These are phyloP conservation scores for Endotrypanum monterogeii DNA, from an alignment of 208 protist species.

Conservation along the genomic window DNA sequence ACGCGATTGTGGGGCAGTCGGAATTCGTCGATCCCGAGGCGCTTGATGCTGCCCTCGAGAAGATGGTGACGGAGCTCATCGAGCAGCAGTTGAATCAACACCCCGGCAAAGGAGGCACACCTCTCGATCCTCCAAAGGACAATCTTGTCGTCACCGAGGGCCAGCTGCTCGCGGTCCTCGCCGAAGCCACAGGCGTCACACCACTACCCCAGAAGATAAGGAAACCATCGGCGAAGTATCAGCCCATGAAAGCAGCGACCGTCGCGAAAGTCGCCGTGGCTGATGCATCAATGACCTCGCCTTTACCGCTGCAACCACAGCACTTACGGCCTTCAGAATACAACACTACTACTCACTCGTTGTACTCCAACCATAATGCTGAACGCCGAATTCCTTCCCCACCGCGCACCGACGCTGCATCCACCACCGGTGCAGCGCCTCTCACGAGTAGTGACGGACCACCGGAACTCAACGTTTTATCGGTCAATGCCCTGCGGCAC, in stretches of 20 bases:
- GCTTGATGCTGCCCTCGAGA: conserved; percentile 41
- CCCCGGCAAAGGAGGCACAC: neutral
- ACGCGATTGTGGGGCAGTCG: conserved; percentile 8
- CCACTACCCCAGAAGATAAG: neutral
- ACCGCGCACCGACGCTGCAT: neutral
- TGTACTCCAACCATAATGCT: neutral
- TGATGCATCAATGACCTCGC: neutral
- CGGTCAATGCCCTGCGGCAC: conserved; percentile 4
- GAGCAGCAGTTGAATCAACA: conserved; percentile 17
- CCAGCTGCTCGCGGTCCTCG: conserved; percentile 22
- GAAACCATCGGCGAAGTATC: neutral
- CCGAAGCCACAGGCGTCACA: neutral
- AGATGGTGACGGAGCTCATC: conserved; percentile 51
- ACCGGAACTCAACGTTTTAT: conserved; percentile 6
- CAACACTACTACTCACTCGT: neutral
- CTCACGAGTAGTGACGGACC: neutral
- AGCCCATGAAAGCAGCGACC: neutral
- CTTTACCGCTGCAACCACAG: neutral
- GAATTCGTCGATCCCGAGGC: conserved; percentile 7
- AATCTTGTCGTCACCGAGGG: conserved; percentile 10
- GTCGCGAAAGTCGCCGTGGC: neutral
- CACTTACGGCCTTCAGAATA: neutral
- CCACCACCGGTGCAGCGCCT: neutral
- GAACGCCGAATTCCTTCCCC: neutral
- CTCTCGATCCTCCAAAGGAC: neutral